Percentiles rank a stretch among this genome's conserved stretches.
These are phyloP conservation scores for Paracorniculantispora psalliotae DNA, from an alignment of 2,329 filamentous ascomycete genomes.

Conservation along the genomic window DNA sequence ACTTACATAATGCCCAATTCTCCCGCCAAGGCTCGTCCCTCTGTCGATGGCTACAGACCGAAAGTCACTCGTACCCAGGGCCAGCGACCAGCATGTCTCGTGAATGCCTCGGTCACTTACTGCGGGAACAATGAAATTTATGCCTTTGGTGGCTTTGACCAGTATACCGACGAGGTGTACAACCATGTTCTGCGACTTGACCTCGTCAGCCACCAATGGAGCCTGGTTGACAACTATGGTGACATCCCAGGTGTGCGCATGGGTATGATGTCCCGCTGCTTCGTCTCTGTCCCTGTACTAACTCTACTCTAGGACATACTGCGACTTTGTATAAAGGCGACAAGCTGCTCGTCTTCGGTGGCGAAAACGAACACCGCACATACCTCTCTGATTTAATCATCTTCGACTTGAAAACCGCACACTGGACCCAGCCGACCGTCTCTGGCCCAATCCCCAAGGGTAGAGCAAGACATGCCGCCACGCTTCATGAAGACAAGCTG, in stretches of 20 bases:
- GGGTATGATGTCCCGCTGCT: conserved; percentile 53
- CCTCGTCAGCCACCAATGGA: conserved; percentile 85
- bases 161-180: conserved; percentile 98
- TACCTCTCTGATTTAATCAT: conserved; percentile 95
- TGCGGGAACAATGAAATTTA: conserved; percentile 97
- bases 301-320: conserved; percentile 67
- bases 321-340: conserved; percentile 89
- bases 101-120: conserved; percentile 98
- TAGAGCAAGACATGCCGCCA: conserved; percentile 85
- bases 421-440: conserved; percentile 91
- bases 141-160: conserved; percentile 96
- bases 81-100: conserved; percentile 84
- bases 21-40: conserved; percentile 61
- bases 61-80: conserved; percentile 74
- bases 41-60: conserved; percentile 73
- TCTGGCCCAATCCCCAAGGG: conserved; percentile 82
- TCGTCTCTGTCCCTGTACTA: conserved; percentile 13
- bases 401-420: conserved; percentile 88
- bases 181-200: conserved; percentile 93
- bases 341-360: conserved; percentile 95
- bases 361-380: conserved; percentile 94
- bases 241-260: conserved; percentile 96
- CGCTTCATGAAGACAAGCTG: conserved; percentile 92
- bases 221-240: conserved; percentile 94
- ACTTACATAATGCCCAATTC: conserved; percentile 91